Base-by-base conservation (phyloP, 306 rosid species). In the Carpinus viminea region DNA sequence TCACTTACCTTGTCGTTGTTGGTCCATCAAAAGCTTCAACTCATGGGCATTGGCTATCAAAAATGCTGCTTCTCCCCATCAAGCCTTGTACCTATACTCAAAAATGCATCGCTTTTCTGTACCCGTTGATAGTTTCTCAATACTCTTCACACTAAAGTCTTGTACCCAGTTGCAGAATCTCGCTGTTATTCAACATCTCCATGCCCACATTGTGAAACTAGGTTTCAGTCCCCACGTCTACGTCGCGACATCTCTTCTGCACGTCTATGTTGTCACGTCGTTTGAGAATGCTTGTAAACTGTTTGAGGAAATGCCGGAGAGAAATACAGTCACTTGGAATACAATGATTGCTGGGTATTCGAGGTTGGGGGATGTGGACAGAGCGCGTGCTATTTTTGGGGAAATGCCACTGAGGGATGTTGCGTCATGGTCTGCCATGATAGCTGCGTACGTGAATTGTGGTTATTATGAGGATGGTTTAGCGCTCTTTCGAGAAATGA, bases 301-400 rank as follows among this genome's bases (percentile, higher is more conserved):
- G 89, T 88, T 92, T 72, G 92, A 90, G 10, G 90, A 89, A 90
- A 89, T 90, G 82, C 92, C 93, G 1, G 80, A 77, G 1, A 86
- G 18, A 80, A 86, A 77, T 50, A 73, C 75, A 0, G 88, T 90
- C 72, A 78, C 90, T 2, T 90, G 92, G 93, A 90, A 90, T 64
- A 85, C 91, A 0, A 90, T 92, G 95, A 78, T 89, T 60, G 8
- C 76, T 0, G 92, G 95, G 52, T 80, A 80, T 76, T 92, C 80
- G 17, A 90, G 85, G 57, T 43, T 51, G 0, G 88, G 88, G 46
- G 85, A 89, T 56, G 52, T 89, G 17, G 75, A 65, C 41, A 75
- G 12, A 38, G 90, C 90, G 7, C 83, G 77, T 13, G 53, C 53
- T 8, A 53, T 86, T 12, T 92, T 89, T 18, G 87, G 85, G 12